Conservation (phyloP, 306 rosid species). For the Inga laurina region DNA sequence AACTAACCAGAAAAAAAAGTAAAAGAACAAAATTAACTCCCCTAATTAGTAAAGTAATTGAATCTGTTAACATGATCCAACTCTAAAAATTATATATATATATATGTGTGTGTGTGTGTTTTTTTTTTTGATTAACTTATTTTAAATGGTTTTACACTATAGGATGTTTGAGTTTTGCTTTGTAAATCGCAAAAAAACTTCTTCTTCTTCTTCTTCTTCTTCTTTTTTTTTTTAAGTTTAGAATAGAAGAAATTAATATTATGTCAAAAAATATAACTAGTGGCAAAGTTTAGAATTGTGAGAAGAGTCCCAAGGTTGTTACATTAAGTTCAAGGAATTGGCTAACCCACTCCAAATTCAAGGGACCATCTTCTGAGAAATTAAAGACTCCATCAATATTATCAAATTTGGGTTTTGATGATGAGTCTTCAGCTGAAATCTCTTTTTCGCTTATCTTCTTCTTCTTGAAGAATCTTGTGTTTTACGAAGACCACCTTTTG, state of each 20-base stretch:
- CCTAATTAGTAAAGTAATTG: too few relatives aligned
- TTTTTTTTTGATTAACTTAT: too few relatives aligned
- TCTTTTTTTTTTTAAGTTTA: not conserved
- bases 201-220: too few relatives aligned
- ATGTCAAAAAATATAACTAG: too few relatives aligned
- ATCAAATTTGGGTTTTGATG: conserved; percentile 34
- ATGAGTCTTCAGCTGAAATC: conserved; percentile 21
- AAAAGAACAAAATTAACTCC: too few relatives aligned
- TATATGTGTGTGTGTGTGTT: too few relatives aligned
- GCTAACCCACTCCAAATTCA: conserved; percentile 61
- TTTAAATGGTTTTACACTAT: too few relatives aligned
- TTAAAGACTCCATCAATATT: conserved; percentile 56
- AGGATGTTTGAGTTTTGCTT: too few relatives aligned
- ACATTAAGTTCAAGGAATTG: conserved; percentile 43
- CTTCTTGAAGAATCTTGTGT: conserved; percentile 6
- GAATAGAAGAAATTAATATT: not conserved
- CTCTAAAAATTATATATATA: too few relatives aligned
- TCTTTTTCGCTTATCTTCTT: conserved; percentile 27
- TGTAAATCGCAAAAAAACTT: too few relatives aligned
- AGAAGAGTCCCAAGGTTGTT: not conserved
- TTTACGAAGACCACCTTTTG: not conserved
- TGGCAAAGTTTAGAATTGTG: not conserved
- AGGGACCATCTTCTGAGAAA: conserved; percentile 54
- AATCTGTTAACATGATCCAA: too few relatives aligned
- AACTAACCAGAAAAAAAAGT: too few relatives aligned